These are phyloP conservation scores for Phytophthora chlamydospora DNA, from an alignment of 352 stramenopile species.

Conservation along the genomic window DNA sequence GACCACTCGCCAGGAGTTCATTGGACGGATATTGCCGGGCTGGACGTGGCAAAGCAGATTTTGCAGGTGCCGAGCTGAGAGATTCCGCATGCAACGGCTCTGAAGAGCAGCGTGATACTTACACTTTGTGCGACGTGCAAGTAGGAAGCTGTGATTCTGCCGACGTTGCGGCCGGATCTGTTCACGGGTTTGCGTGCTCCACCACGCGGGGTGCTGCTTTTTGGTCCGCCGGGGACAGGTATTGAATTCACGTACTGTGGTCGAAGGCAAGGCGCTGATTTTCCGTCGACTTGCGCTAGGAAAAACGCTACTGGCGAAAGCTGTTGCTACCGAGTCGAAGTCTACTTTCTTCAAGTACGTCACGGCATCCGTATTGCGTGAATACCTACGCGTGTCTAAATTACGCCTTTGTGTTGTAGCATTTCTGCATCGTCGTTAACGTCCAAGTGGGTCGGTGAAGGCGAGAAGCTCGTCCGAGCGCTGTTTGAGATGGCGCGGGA, in stretches of 20 bases:
- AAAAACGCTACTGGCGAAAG: constrained; percentile 87
- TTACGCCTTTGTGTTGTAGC: constrained; percentile 37
- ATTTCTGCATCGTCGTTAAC: constrained; percentile 90
- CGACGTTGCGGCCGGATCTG: constrained; percentile 81
- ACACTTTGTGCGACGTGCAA: constrained; percentile 7
- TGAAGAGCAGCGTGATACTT: neutral
- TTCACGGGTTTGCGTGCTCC: constrained; percentile 80
- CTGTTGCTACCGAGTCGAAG: constrained; percentile 81
- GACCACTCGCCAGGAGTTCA: constrained; percentile 78
- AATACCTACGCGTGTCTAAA: constrained; percentile 3
- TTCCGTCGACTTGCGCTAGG: constrained; percentile 32
- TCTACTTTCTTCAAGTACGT: constrained; percentile 85
- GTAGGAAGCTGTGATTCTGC: constrained; percentile 89
- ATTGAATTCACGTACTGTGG: neutral
- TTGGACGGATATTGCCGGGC: constrained; percentile 85
- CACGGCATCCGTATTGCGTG: neutral
- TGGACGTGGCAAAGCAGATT: constrained; percentile 88
- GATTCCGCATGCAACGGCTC: neutral
- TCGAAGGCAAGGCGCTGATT: neutral
- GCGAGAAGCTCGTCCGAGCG: constrained; percentile 94
- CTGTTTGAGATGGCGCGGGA: constrained; percentile 93
- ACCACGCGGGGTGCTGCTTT: constrained; percentile 77
- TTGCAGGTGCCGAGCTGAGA: constrained; percentile 59
- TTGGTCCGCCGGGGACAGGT: constrained; percentile 84
- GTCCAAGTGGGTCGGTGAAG: constrained; percentile 91